Evolutionary conservation across 2,329 filamentous ascomycete genomes (phyloP).

Genomic region (Fusarium camptoceras): DNA sequence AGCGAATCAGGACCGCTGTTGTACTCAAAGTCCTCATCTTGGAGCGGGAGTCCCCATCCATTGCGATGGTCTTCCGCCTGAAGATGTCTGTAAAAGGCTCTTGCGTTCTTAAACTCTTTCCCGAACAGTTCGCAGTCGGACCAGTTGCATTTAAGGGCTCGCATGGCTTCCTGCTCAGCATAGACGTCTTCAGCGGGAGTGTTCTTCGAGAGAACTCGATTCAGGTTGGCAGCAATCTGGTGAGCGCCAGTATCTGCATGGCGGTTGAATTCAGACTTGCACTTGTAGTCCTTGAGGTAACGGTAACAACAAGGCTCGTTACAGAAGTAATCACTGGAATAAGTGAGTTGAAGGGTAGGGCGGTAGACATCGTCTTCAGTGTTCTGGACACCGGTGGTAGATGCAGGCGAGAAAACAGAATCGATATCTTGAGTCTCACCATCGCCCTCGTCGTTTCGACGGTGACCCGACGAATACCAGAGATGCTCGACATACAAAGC

Average conservation of each 20-base stretch:
- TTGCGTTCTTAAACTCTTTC: conserved; percentile 7
- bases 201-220: conserved; percentile 3
- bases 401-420: not conserved
- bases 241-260: conserved; percentile 22
- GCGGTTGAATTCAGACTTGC: conserved; percentile 28
- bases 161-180: conserved; percentile 37
- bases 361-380: not conserved
- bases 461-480: conserved; percentile 7
- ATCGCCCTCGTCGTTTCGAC: not conserved
- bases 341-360: not conserved
- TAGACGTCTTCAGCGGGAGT: not conserved
- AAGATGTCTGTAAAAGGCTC: conserved; percentile 26
- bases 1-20: not conserved
- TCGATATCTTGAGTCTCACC: not conserved
- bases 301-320: conserved; percentile 35
- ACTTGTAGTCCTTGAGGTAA: conserved; percentile 29
- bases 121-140: conserved; percentile 22
- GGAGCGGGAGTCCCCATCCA: not conserved
- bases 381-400: not conserved
- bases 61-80: conserved; percentile 7
- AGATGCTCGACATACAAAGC: conserved; percentile 19
- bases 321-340: conserved; percentile 6
- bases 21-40: not conserved
- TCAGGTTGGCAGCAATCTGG: conserved; percentile 29
- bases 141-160: conserved; percentile 30